Conservation (phyloP, 2,329 filamentous ascomycete genomes). For the Cercospora citrullina region DNA sequence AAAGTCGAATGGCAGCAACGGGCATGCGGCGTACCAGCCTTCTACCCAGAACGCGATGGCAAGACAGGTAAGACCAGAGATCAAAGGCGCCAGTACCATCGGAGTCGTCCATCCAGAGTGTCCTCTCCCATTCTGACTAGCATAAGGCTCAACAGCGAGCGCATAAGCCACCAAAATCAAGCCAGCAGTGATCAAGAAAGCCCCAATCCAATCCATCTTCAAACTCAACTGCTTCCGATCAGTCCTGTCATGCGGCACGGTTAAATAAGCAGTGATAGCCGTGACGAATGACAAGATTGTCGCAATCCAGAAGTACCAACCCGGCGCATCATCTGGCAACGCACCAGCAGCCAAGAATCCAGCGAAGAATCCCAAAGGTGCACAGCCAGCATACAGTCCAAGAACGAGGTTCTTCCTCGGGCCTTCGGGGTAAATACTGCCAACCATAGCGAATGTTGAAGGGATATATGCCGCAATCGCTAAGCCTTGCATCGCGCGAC, state of each 20-base stretch:
- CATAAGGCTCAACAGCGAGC: conserved; percentile 38
- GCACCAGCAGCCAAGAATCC: conserved; percentile 39
- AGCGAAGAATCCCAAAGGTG: conserved; percentile 41
- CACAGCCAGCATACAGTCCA: conserved; percentile 40
- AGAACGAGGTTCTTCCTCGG: conserved; percentile 39
- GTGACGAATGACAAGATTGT: conserved; percentile 34
- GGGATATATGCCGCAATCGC: conserved; percentile 41
- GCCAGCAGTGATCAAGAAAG: conserved; percentile 38
- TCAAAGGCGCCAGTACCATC: conserved; percentile 35
- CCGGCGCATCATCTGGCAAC: conserved; percentile 29
- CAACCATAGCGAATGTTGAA: conserved; percentile 39
- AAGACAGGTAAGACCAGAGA: conserved; percentile 33
- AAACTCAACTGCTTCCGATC: conserved; percentile 36
- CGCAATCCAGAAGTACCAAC: conserved; percentile 42
- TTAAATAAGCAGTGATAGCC: conserved; percentile 36
- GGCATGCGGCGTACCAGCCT: conserved; percentile 37
- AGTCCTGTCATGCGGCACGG: conserved; percentile 37
- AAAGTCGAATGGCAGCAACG: conserved; percentile 41
- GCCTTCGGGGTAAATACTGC: conserved; percentile 37
- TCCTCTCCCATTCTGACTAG: conserved; percentile 20
- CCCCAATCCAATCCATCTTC: conserved; percentile 42
- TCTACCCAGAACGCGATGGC: conserved; percentile 37
- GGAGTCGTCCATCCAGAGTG: conserved; percentile 32
- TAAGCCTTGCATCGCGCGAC: conserved; percentile 41
- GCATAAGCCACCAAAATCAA: conserved; percentile 40